phyloP scores from a whole-genome alignment of 495 filamentous ascomycete genomes.

The Aspergillus nanangensis region DNA sequence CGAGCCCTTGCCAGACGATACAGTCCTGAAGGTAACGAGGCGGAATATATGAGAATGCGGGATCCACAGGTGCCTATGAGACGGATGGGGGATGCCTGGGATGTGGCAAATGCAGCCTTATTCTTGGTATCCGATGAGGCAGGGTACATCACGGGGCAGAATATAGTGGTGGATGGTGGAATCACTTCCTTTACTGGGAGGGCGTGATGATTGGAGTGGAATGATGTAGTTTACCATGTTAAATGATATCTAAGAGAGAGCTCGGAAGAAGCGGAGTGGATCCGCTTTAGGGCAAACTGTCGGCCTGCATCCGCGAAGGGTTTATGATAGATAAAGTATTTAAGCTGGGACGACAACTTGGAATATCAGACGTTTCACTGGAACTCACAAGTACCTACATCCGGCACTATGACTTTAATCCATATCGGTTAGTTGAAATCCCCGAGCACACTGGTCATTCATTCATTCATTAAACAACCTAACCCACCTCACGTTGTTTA shows the following conservation, averaged over 20 bases:
- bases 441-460: neutral
- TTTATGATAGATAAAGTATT: too few species aligned
- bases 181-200: conserved; percentile 28
- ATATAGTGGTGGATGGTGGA: conserved; percentile 54
- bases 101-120: conserved; percentile 47
- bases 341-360: too few species aligned
- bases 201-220: conserved; percentile 3
- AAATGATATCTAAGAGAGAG: too few species aligned
- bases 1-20: conserved; percentile 39
- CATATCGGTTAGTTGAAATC: conserved; percentile 25
- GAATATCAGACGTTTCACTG: too few species aligned
- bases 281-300: too few species aligned
- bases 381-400: too few species aligned
- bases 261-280: too few species aligned
- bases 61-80: conserved; percentile 39
- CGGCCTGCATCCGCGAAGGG: too few species aligned
- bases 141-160: conserved; percentile 48
- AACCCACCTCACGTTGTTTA: conserved; percentile 7
- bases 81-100: conserved; percentile 41
- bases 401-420: conserved; percentile 27
- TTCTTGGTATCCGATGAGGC: conserved; percentile 49
- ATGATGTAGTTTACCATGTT: neutral
- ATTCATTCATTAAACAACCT: too few species aligned
- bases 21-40: conserved; percentile 29
- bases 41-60: conserved; percentile 29